A percentile compares a stretch with the other conserved stretches of the same genome.
These are phyloP conservation scores for Stagonosporopsis tanaceti DNA, from an alignment of 2,329 filamentous ascomycete species.

Conservation along the genomic window DNA sequence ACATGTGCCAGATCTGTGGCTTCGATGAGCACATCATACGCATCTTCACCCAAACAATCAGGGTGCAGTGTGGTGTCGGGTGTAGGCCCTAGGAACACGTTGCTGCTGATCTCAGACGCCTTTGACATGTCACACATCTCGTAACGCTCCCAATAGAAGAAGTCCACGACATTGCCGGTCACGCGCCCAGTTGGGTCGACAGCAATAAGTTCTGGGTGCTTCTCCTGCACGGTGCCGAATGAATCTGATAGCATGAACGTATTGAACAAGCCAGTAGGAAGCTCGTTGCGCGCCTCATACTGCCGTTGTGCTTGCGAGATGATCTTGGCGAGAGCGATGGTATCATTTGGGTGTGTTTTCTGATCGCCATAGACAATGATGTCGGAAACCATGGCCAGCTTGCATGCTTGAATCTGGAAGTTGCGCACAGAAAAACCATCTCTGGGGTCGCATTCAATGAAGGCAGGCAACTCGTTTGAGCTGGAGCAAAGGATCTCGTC, in stretches of 20 bases:
- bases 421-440: constrained; percentile 96
- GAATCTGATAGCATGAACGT: constrained; percentile 74
- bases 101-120: constrained; percentile 85
- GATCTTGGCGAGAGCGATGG: constrained; percentile 69
- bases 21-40: constrained; percentile 87
- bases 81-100: constrained; percentile 90
- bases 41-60: constrained; percentile 55
- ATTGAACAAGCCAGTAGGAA: constrained; percentile 72
- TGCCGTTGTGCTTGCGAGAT: constrained; percentile 78
- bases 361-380: constrained; percentile 91
- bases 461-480: constrained; percentile 62
- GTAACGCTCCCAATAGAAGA: constrained; percentile 84
- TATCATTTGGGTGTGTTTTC: constrained; percentile 65
- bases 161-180: constrained; percentile 84
- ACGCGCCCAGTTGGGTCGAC: constrained; percentile 74
- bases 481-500: constrained; percentile 74
- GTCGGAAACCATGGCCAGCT: constrained; percentile 86
- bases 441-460: constrained; percentile 83
- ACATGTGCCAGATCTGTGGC: constrained; percentile 85
- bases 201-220: constrained; percentile 74
- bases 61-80: constrained; percentile 69
- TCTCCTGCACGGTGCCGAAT: constrained; percentile 67
- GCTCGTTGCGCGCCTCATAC: constrained; percentile 71
- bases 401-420: constrained; percentile 94
- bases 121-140: constrained; percentile 96